phyloP scores from a whole-genome alignment of 495 filamentous ascomycete genomes.

The Talaromyces trachyspermus region DNA sequence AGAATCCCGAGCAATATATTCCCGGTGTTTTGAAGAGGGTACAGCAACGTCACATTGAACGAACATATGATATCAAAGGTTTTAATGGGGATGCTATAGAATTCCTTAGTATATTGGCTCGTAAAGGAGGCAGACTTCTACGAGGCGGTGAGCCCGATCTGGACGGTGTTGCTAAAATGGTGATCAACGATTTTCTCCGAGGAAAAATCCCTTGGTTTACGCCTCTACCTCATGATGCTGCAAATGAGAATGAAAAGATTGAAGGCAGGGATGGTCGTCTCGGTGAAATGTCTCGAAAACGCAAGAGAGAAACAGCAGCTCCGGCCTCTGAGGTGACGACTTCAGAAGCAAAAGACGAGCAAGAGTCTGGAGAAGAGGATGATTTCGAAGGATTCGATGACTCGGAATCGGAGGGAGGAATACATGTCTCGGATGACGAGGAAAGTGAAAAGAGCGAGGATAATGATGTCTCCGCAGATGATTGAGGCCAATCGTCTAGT shows the following conservation, averaged over 20 bases:
- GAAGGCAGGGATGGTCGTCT: constrained; percentile 51
- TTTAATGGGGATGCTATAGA: constrained; percentile 61
- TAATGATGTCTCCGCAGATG: neutral
- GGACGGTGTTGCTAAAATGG: constrained; percentile 91
- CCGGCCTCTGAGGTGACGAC: too few species aligned
- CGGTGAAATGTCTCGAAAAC: constrained; percentile 56
- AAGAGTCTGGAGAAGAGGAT: constrained; percentile 13
- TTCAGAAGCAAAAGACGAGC: constrained; percentile 19
- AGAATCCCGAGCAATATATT: constrained; percentile 93
- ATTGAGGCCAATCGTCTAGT: neutral
- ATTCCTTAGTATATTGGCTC: constrained; percentile 79
- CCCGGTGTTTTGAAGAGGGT: constrained; percentile 71
- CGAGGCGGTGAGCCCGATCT: constrained; percentile 88
- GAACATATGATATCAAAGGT: constrained; percentile 81
- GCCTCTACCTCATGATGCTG: constrained; percentile 57
- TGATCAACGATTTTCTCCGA: constrained; percentile 88
- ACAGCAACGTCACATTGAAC: constrained; percentile 79
- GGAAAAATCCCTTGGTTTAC: constrained; percentile 97
- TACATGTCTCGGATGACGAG: constrained; percentile 24
- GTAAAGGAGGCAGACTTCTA: constrained; percentile 78
- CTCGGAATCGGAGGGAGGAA: constrained; percentile 13
- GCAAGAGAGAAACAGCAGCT: constrained; percentile 43
- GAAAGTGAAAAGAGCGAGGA: constrained; percentile 19
- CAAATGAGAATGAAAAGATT: constrained; percentile 45
- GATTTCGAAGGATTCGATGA: constrained; percentile 36